Evolutionary conservation across 2,329 filamentous ascomycete species (phyloP), one percentile per base, ranked within the genome.

Genomic region (Diaporthe ampelina): DNA sequence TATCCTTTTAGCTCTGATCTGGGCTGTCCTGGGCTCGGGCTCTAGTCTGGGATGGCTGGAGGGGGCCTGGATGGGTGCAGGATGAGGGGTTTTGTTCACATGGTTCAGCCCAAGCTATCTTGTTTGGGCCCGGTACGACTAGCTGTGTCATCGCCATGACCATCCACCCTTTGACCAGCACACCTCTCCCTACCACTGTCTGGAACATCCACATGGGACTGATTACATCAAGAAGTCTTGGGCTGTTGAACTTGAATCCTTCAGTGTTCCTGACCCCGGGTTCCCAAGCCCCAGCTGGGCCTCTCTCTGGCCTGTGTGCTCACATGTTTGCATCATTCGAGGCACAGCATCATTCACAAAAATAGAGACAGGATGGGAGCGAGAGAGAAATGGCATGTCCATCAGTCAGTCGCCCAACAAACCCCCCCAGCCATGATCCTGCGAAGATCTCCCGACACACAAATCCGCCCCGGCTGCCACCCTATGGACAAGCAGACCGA

Each of bases 1-100:
- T 59, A 26, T 58, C 54, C 57, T 50, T 71, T 59, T 50, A 70
- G 52, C 69, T 71, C 40, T 57, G 56, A 21, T 43, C 54, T 50
- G 54, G 68, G 13, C 54, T 70, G 17, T 17, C 32, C 32, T 65
- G 59, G 59, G 59, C 59, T 45, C 13, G 57, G 50, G 67, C 37
- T 58, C 58, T 26, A 17, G 43, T 17, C 59, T 35, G 43, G 69
- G 43, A 29, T 48, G 52, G 52, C 54, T 58, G 37, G 68, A 43
- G 11, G 57, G 32, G 57, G 32, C 32, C 32, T 59, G 57, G 57
- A 40, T 29, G 37, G 50, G 35, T 37, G 26, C 52, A 40, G 40
- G 40, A 56, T 73, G 72, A 73, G 72, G 72, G 72, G 72, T 73
- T 73, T 73, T 70, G 63, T 70, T 73, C 72, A 70, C 72, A 73